Evolutionary conservation across 306 rosid genomes (phyloP).

Genomic region (Quercus variabilis): DNA sequence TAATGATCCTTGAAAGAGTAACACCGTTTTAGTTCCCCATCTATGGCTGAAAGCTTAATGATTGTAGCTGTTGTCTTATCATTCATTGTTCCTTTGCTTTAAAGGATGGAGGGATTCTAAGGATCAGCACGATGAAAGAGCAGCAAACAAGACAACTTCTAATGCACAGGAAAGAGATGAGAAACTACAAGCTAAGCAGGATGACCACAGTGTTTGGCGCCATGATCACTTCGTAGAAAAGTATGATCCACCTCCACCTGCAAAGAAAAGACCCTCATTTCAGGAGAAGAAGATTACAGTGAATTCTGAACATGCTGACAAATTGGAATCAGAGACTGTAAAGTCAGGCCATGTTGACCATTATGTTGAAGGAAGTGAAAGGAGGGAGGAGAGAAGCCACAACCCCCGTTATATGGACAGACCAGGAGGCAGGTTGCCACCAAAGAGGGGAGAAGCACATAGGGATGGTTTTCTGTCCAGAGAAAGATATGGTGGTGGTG

Average conservation of each 20-base stretch:
- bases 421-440: conserved; percentile 36
- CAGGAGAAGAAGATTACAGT: conserved; percentile 70
- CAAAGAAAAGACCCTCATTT: conserved; percentile 77
- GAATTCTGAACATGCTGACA: conserved; percentile 43
- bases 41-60: not conserved
- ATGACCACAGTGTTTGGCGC: conserved; percentile 37
- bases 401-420: conserved; percentile 45
- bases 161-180: conserved; percentile 51
- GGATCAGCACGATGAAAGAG: conserved; percentile 39
- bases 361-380: conserved; percentile 45
- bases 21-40: not conserved
- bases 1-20: not conserved
- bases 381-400: conserved; percentile 59
- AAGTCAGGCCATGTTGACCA: conserved; percentile 46
- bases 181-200: conserved; percentile 38
- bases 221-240: conserved; percentile 52
- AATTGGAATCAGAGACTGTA: conserved; percentile 30
- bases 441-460: conserved; percentile 43
- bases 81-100: not conserved
- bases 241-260: conserved; percentile 38
- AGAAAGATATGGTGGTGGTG: conserved; percentile 48
- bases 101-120: conserved; percentile 62
- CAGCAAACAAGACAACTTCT: conserved; percentile 31
- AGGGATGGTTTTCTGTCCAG: conserved; percentile 54
- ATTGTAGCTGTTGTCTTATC: not conserved